Percentiles rank a stretch among this genome's conserved stretches.
phyloP scores from a whole-genome alignment of 148 eudicot genomes.

The Polygonum maritimum region DNA sequence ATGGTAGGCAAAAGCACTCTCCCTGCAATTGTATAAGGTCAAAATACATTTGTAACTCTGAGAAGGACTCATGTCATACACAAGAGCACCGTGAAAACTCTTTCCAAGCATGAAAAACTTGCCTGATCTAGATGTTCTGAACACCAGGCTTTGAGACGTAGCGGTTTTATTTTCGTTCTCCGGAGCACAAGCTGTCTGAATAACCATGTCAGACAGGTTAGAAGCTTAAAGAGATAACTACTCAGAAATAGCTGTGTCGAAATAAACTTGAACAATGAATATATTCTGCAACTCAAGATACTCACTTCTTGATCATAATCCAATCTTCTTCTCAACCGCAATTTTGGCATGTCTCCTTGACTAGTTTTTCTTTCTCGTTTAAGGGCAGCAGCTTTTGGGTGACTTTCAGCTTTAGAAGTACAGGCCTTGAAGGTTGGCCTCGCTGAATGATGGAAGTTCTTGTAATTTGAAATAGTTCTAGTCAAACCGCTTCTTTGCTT shows the following conservation, averaged over 20 bases:
- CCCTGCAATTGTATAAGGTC: slow-evolving; percentile 8
- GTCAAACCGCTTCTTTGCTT: not conserved
- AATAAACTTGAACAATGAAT: not conserved
- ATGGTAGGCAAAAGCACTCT: slow-evolving; percentile 10
- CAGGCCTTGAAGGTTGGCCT: not conserved
- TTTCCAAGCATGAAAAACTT: not conserved
- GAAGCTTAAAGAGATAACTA: not conserved
- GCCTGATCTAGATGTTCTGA: slow-evolving; percentile 11
- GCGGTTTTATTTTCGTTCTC: not conserved
- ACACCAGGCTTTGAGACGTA: not conserved
- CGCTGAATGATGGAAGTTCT: not conserved
- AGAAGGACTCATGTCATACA: not conserved
- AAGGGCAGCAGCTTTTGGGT: not conserved
- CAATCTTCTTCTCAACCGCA: not conserved
- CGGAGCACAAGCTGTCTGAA: not conserved
- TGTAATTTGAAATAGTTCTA: not conserved
- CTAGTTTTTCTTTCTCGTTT: not conserved
- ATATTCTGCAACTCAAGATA: not conserved
- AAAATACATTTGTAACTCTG: not conserved
- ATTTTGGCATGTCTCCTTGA: not conserved
- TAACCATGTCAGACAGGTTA: not conserved
- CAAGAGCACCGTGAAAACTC: not conserved
- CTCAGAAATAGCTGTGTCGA: not conserved
- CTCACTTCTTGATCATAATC: not conserved
- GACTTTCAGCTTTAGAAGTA: not conserved